Conservation (phyloP, 352 stramenopile genomes). For the Pythium biforme region DNA sequence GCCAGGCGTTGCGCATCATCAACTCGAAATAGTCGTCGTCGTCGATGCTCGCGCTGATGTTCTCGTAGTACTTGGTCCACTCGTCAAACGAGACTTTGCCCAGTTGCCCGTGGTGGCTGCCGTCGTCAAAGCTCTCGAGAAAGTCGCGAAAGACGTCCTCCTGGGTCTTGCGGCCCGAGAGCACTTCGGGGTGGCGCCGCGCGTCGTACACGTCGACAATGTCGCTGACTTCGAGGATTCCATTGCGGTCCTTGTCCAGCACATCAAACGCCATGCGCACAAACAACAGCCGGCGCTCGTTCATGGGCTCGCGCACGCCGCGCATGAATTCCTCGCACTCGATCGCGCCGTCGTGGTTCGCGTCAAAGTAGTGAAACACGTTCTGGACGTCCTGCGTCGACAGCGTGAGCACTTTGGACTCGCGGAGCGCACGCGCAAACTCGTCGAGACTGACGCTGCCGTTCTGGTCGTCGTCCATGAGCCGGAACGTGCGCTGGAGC, state of each 20-base stretch:
- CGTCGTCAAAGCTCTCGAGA: conserved; percentile 76
- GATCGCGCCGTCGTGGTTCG: conserved; percentile 79
- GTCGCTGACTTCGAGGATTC: conserved; percentile 66
- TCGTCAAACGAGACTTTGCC: conserved; percentile 58
- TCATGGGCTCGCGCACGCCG: conserved; percentile 84
- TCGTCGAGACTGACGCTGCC: conserved; percentile 64
- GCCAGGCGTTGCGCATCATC: conserved; percentile 89
- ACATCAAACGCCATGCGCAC: conserved; percentile 87
- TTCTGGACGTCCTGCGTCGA: conserved; percentile 49
- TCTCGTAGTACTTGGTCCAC: conserved; percentile 88
- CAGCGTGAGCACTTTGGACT: conserved; percentile 46
- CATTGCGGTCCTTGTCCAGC: conserved; percentile 79
- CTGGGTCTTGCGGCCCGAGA: conserved; percentile 70
- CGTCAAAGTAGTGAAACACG: conserved; percentile 86
- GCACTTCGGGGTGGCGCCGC: conserved; percentile 79
- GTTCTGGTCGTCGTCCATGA: conserved; percentile 76
- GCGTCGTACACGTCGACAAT: conserved; percentile 83
- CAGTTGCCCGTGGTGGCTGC: conserved; percentile 25
- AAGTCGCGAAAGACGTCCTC: conserved; percentile 83
- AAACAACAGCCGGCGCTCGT: conserved; percentile 62
- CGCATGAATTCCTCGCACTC: conserved; percentile 85
- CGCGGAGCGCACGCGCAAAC: conserved; percentile 73
- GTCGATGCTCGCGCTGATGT: conserved; percentile 86
- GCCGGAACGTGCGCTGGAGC: conserved; percentile 69
- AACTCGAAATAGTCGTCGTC: conserved; percentile 93